These are phyloP conservation scores for Aspergillus cavernicola DNA, from an alignment of 495 filamentous ascomycete species.

Conservation along the genomic window DNA sequence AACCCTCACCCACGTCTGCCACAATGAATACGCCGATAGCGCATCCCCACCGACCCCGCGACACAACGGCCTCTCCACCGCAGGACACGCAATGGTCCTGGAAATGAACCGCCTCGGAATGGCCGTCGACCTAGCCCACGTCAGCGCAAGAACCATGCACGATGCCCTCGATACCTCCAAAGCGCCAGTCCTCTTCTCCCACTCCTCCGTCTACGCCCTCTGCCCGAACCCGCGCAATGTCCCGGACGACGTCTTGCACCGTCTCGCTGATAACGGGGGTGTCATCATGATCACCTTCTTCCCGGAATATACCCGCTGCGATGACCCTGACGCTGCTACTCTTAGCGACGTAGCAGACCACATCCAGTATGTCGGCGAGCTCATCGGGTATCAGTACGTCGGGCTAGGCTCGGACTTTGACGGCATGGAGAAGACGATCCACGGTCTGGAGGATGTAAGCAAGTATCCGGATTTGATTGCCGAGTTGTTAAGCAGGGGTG, in stretches of 20 bases:
- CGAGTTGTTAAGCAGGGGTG: constrained; percentile 63
- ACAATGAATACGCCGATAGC: constrained; percentile 84
- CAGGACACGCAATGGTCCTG: constrained; percentile 56
- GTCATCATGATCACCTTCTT: constrained; percentile 61
- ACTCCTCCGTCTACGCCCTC: constrained; percentile 50
- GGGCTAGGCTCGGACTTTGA: constrained; percentile 65
- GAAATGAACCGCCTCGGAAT: constrained; percentile 57
- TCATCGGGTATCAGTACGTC: constrained; percentile 58
- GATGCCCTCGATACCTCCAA: constrained; percentile 49
- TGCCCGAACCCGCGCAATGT: constrained; percentile 58
- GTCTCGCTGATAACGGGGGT: constrained; percentile 51
- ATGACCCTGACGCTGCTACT: constrained; percentile 62
- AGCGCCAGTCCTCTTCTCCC: constrained; percentile 57
- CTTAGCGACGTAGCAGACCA: constrained; percentile 72
- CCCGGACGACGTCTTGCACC: constrained; percentile 53
- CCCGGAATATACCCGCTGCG: constrained; percentile 63
- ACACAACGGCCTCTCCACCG: constrained; percentile 58
- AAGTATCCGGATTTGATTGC: constrained; percentile 78
- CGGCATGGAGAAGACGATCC: constrained; percentile 47
- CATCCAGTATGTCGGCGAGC: constrained; percentile 51
- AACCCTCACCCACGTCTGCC: constrained; percentile 91
- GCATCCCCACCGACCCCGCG: constrained; percentile 51
- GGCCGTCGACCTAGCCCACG: constrained; percentile 53
- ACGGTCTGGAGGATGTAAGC: constrained; percentile 69
- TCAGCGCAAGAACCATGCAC: constrained; percentile 52